These are phyloP conservation scores for Nymphaea thermarum DNA, from an alignment of 164 flowering plant species.

Conservation along the genomic window DNA sequence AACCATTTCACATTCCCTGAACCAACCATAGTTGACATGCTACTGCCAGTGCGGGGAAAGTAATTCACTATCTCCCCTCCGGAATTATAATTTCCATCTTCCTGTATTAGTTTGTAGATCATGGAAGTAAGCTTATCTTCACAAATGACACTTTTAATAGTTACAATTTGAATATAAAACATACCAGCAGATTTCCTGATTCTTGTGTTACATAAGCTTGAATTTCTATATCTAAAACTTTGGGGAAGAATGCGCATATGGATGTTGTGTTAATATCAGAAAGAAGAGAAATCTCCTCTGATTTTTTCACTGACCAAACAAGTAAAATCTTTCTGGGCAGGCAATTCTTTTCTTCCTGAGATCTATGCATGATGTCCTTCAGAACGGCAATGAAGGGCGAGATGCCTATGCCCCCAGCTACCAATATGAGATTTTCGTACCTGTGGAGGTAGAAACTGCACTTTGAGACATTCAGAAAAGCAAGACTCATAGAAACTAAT, in stretches of 20 bases:
- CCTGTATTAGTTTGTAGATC: too few species aligned
- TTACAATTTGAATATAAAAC: background rate
- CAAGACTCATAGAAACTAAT: too few species aligned
- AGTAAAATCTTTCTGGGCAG: conserved; percentile 45
- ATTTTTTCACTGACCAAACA: conserved; percentile 78
- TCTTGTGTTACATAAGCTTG: conserved; percentile 65
- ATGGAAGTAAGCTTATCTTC: too few species aligned
- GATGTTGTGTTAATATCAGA: conserved; percentile 37
- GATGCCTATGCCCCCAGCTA: conserved; percentile 95
- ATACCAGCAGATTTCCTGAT: conserved; percentile 59
- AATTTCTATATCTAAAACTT: conserved; percentile 43
- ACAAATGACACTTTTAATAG: too few species aligned
- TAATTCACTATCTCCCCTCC: too few species aligned
- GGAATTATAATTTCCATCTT: too few species aligned
- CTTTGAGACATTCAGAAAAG: too few species aligned
- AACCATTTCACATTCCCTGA: conserved; percentile 71
- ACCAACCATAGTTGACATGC: conserved; percentile 74
- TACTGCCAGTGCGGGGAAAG: conserved; percentile 5
- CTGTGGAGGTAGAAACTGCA: conserved; percentile 14
- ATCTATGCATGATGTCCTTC: conserved; percentile 65
- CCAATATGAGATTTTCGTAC: conserved; percentile 72
- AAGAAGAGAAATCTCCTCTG: conserved; percentile 69
- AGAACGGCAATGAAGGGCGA: conserved; percentile 89
- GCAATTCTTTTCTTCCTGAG: conserved; percentile 42
- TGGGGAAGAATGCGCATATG: conserved; percentile 39